Evolutionary conservation across 2,329 filamentous ascomycete genomes (phyloP).

Genomic region (Monosporascus cannonballus): DNA sequence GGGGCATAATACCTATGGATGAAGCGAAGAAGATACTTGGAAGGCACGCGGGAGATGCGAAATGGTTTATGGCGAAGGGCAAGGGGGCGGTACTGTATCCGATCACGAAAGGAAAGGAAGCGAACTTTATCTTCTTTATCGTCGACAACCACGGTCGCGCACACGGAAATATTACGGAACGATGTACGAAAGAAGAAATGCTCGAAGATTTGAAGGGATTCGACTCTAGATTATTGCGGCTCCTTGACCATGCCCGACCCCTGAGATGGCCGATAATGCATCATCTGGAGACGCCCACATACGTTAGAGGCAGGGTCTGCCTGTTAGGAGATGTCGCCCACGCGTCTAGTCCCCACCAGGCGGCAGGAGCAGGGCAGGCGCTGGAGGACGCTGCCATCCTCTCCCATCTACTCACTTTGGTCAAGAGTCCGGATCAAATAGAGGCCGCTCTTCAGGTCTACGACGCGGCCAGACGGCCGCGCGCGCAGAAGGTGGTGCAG

Average conservation of each 20-base stretch:
- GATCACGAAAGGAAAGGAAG: slow-evolving; percentile 19
- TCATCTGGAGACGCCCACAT: slow-evolving; percentile 19
- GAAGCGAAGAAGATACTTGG: slow-evolving; percentile 19
- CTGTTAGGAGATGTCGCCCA: slow-evolving; percentile 23
- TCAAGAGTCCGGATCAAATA: slow-evolving; percentile 11
- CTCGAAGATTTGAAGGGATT: slow-evolving; percentile 16
- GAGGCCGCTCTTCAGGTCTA: slow-evolving; percentile 20
- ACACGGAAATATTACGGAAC: slow-evolving; percentile 13
- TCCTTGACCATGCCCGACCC: slow-evolving; percentile 19
- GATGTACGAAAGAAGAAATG: slow-evolving; percentile 22
- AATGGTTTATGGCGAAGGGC: slow-evolving; percentile 21
- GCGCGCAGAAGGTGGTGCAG: slow-evolving; percentile 24
- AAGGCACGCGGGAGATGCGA: slow-evolving; percentile 20
- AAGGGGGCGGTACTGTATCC: slow-evolving; percentile 18
- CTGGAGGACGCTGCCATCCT: slow-evolving; percentile 22
- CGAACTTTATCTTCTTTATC: slow-evolving; percentile 21
- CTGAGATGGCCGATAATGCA: slow-evolving; percentile 21
- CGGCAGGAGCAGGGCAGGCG: slow-evolving; percentile 21
- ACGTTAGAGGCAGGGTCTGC: slow-evolving; percentile 15
- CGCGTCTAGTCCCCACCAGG: slow-evolving; percentile 19
- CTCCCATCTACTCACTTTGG: slow-evolving; percentile 15
- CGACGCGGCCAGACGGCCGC: slow-evolving; percentile 22
- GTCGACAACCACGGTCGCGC: slow-evolving; percentile 11
- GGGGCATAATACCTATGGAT: slow-evolving; percentile 23
- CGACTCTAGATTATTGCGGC: slow-evolving; percentile 14